Percentiles rank a stretch among this genome's conserved stretches.
These are phyloP conservation scores for Ceratobasidium sp. DNA, from an alignment of 1,284 basidiomycete genomes.

Conservation along the genomic window DNA sequence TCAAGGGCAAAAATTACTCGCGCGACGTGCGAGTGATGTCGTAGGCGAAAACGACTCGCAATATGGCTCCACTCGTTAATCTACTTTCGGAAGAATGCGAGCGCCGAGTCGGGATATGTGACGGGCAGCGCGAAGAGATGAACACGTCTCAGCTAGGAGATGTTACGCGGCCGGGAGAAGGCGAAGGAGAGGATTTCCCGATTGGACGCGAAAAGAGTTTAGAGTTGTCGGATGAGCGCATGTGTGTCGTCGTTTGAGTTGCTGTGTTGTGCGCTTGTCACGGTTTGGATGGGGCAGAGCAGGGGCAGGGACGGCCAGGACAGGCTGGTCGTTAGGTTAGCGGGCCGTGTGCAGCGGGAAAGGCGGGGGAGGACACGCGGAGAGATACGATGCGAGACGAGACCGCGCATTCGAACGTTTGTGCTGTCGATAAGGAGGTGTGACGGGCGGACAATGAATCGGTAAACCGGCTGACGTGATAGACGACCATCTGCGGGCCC, in stretches of 20 bases:
- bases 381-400: slow-evolving; percentile 23
- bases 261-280: not conserved
- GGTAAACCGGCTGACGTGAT: slow-evolving; percentile 17
- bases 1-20: slow-evolving; percentile 9
- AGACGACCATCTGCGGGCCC: not conserved
- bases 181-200: not conserved
- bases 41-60: no score
- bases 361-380: slow-evolving; percentile 4
- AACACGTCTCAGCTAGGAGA: no score
- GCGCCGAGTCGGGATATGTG: not conserved
- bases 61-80: not conserved
- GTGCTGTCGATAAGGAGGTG: not conserved
- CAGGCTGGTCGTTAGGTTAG: not conserved
- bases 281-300: no score
- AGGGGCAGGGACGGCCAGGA: not conserved
- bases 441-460: slow-evolving; percentile 21
- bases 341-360: not conserved
- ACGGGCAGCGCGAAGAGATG: no score
- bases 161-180: not conserved
- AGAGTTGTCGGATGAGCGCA: slow-evolving; percentile 17
- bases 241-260: slow-evolving; percentile 6
- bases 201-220: slow-evolving; percentile 10
- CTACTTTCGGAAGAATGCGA: not conserved
- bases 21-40: not conserved
- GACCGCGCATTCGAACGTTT: not conserved